Base-by-base conservation (phyloP, 345 rosid genomes). In the Eucalyptus rudis region DNA sequence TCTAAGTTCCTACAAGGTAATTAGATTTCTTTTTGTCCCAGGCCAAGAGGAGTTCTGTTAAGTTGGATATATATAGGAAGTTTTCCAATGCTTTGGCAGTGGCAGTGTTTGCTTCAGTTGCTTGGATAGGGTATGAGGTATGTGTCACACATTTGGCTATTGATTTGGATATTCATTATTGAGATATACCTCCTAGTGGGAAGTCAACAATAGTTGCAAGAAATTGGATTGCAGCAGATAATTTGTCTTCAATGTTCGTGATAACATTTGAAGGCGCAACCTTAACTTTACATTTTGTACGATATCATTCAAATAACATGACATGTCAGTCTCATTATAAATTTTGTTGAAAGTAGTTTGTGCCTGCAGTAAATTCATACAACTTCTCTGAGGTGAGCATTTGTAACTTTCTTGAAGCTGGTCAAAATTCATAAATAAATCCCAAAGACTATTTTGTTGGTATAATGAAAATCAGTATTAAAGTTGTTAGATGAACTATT, bases 81-180 rank as follows among this genome's bases (percentile, higher is more conserved):
- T 97, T 97, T 92, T 96, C 99, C 89, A 98, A 98, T 93, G 97
- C 98, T 31, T 92, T 98, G 89, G 97, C 93, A 86, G 96, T 91
- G 62, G 90, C 96, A 84, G 99, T 98, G 89, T 91, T 98, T 92
- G 96, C 94, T 90, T 98, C 99, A 27, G 98, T 95, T 90, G 93
- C 93, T 87, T 98, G 99, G 99, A 96, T 97, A 87, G 94, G 92
- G 79, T 98, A 95, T 91, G 99, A 96, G 99, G 99, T 98, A 47
- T 49, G 24, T 66, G 43, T 36, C 16, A n/a, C 43, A 15, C 84
- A 20, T 86, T 22, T 86, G 27, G 87, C 25, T 33, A 47, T 85
- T 40, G 66, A 52, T 76, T 76, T 20, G 47, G 47, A 76, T 40
- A 40, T 22, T 76, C 12, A 76, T 76, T 76, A 76, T 40, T 36